Evolutionary conservation across 2,329 filamentous ascomycete species (phyloP), one percentile per base, ranked within the genome.

Genomic region (Curvularia sp.): DNA sequence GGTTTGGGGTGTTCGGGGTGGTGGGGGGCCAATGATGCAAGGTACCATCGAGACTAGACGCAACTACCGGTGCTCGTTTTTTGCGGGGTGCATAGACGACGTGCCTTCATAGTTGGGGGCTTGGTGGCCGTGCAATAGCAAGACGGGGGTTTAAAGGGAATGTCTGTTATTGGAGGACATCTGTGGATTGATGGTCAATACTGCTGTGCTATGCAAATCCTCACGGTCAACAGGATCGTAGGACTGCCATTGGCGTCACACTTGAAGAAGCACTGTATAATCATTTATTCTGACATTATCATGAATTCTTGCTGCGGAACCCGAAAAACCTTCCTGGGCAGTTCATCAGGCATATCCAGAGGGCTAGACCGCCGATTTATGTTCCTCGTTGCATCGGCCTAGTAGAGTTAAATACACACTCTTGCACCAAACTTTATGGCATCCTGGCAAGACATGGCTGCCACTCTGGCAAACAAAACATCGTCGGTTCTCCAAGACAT

Each of bases 51-150:
- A 18, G 27, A 10, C 39, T 34, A 18, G 28, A 18, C 15, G 15
- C 39, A 52, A 43, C 49, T 45, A 36, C 49, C 49, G 50, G 10
- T 15, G 10, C 18, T 19, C 18, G 27, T 15, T 30, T 49, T 55
- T 38, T 49, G 55, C 36, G 55, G 50, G 50, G 38, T 49, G 38
- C 55, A 57, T 57, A 43, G 5, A 49, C 38, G 18, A 15, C 27
- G 15, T 12, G 5, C 1, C 1, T 8, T 10, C 1, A 15, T 27
- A 8, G 27, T 30, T 32, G 27, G 28, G 10, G 15, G 10, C 5
- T 6, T 23, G 19, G 21, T 13, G 15, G 10, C 23, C 23, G 7
- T 39, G 43, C 5, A 38, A 8, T 15, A 18, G 23, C n/a, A 39
- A 27, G 21, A 49, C 18, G 3, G 34, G 27, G 43, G 8, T 30